A percentile compares a stretch with the other conserved stretches of the same genome.
phyloP scores from a whole-genome alignment of 331 rosid genomes.

The Cucumis variabilis region DNA sequence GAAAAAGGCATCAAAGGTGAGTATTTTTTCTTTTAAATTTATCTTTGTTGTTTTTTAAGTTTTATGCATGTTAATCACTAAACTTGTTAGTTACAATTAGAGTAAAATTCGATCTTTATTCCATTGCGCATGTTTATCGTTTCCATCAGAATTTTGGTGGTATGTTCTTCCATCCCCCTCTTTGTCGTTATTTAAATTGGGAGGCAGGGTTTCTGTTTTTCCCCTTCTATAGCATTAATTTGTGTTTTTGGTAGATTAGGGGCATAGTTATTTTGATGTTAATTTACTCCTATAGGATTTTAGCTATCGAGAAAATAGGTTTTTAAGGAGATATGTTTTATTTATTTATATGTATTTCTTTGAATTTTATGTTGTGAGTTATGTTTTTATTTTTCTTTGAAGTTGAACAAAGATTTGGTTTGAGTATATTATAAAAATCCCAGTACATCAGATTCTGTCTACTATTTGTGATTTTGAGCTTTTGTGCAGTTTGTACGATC shows the following conservation, averaged over 20 bases:
- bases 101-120: no score
- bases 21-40: no score
- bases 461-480: neutral
- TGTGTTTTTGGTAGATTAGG: conserved; percentile 21
- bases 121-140: no score
- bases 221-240: neutral
- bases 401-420: neutral
- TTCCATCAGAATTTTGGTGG: conserved; percentile 99
- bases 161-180: conserved; percentile 20
- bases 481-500: conserved; percentile 74
- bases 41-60: no score
- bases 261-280: neutral
- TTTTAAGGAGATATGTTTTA: neutral
- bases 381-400: neutral
- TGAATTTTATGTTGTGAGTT: neutral
- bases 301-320: neutral
- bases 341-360: neutral
- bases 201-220: neutral
- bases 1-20: no score
- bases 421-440: neutral
- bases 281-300: neutral
- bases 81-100: no score
- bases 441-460: neutral
- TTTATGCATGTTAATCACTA: no score
- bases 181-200: neutral